Evolutionary conservation across 2,329 filamentous ascomycete genomes (phyloP).

Genomic region (Colletotrichum filicis): DNA sequence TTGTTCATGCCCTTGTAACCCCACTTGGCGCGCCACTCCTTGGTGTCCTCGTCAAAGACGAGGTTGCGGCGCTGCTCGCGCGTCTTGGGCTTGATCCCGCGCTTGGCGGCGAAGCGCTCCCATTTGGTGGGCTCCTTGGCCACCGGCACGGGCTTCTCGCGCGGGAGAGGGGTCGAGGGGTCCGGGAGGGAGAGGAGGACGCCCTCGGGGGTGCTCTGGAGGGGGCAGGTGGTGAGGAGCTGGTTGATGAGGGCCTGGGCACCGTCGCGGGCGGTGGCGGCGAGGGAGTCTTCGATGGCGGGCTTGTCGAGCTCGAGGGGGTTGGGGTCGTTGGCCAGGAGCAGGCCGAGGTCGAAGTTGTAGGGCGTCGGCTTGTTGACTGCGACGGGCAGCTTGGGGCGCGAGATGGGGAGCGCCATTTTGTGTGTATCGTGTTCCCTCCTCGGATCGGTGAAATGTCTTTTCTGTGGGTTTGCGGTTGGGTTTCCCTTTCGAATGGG

Average conservation of each 20-base stretch:
- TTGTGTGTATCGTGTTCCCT: constrained; percentile 16
- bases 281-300: constrained; percentile 74
- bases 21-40: constrained; percentile 95
- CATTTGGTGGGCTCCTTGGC: constrained; percentile 90
- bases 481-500: neutral
- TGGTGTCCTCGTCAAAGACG: constrained; percentile 84
- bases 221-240: constrained; percentile 87
- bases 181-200: constrained; percentile 84
- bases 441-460: neutral
- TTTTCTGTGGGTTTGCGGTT: neutral
- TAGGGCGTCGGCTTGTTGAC: constrained; percentile 89
- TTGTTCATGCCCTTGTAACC: constrained; percentile 94
- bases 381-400: constrained; percentile 67
- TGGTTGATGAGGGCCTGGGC: constrained; percentile 95
- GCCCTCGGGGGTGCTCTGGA: constrained; percentile 74
- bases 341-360: constrained; percentile 90
- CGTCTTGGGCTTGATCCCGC: constrained; percentile 92
- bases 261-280: constrained; percentile 83
- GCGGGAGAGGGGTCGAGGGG: constrained; percentile 77
- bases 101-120: constrained; percentile 96
- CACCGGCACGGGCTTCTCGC: constrained; percentile 90
- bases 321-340: constrained; percentile 89
- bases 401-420: constrained; percentile 51
- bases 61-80: constrained; percentile 80
- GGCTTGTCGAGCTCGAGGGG: constrained; percentile 70